phyloP scores from a whole-genome alignment of 2,329 filamentous ascomycete species.

The Venturia nashicola region DNA sequence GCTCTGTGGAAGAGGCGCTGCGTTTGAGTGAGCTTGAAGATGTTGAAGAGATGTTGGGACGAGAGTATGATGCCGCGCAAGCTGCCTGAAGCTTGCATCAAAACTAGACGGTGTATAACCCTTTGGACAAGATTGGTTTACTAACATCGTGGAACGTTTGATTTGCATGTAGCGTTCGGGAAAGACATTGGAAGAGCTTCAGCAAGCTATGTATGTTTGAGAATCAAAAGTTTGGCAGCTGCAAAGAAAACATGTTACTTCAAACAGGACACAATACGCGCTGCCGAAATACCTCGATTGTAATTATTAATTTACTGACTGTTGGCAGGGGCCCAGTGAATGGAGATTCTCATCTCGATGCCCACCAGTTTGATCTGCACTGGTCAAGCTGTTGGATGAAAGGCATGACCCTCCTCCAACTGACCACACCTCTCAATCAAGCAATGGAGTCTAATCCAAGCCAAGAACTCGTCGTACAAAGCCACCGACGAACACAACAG shows the following conservation, averaged over 20 bases:
- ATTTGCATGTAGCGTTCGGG: neutral
- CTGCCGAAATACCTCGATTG: no score
- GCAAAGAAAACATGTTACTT: no score
- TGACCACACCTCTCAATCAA: neutral
- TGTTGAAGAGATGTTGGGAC: slow-evolving; percentile 20
- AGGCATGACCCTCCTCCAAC: no score
- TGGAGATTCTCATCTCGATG: no score
- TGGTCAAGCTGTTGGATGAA: no score
- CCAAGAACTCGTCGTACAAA: neutral
- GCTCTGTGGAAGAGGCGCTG: slow-evolving; percentile 73
- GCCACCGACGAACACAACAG: neutral
- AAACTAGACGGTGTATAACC: neutral
- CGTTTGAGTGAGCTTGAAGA: slow-evolving; percentile 65
- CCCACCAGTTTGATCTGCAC: no score
- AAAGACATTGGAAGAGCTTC: neutral
- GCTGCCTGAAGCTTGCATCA: neutral
- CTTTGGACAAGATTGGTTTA: neutral
- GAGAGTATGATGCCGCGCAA: slow-evolving; percentile 5
- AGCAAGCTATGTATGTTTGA: no score
- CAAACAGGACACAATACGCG: no score
- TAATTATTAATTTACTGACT: no score
- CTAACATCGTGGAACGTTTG: neutral
- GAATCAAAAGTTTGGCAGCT: no score
- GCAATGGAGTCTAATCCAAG: neutral
- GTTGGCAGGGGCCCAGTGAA: no score